A percentile compares a stretch with the other conserved stretches of the same genome.
Evolutionary conservation across 768 basidiomycete genomes (phyloP).

Genomic region (Kondoa malvinella): DNA sequence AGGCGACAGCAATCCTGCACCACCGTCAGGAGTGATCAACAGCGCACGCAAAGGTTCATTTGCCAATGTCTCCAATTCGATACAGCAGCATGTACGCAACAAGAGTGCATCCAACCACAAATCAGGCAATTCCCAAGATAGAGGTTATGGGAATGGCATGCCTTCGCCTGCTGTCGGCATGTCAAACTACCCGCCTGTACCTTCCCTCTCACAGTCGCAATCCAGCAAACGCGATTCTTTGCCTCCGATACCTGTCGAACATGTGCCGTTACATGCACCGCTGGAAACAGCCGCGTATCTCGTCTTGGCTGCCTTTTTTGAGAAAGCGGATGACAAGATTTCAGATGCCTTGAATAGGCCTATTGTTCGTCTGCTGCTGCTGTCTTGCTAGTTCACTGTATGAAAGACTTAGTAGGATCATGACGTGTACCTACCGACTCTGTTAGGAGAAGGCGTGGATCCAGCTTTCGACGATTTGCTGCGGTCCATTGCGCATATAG

Average conservation of each 20-base stretch:
- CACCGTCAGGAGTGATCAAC: neutral
- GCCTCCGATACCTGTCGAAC: neutral
- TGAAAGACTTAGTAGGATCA: neutral
- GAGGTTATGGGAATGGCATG: neutral
- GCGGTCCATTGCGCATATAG: conserved; percentile 67
- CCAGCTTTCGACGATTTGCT: conserved; percentile 66
- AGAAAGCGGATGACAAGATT: conserved; percentile 58
- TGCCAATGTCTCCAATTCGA: neutral
- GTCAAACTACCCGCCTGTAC: neutral
- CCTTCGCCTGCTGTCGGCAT: neutral
- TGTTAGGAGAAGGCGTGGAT: conserved; percentile 58
- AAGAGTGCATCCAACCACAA: no score
- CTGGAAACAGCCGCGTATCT: neutral
- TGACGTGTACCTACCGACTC: conserved; percentile 40
- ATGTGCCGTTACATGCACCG: neutral
- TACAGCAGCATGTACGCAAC: neutral
- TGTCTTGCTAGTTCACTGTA: neutral
- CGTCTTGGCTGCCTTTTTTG: conserved; percentile 5
- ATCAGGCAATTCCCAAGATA: neutral
- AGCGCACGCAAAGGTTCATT: neutral
- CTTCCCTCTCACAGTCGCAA: neutral
- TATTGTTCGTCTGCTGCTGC: conserved; percentile 39
- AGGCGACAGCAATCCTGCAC: neutral
- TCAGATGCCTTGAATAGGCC: conserved; percentile 51
- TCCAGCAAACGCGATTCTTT: neutral